Evolutionary conservation across 139 green algal genomes (phyloP).

Genomic region (Picochlorum sp.): DNA sequence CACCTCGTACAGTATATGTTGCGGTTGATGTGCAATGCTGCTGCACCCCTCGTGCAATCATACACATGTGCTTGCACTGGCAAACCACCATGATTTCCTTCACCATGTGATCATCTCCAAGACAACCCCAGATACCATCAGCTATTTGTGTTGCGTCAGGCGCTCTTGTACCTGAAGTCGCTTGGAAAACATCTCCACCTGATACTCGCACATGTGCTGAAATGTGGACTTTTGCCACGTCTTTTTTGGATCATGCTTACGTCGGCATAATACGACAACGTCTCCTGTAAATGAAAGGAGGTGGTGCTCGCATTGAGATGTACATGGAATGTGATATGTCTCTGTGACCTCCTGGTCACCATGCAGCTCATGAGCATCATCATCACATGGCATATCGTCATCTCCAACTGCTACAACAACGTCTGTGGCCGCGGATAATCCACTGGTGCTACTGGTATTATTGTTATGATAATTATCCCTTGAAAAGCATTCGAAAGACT

Average conservation of each 20-base stretch:
- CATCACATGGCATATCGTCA: background rate
- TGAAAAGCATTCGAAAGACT: too few relatives aligned
- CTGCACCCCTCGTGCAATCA: constrained; percentile 89
- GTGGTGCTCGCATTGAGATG: constrained; percentile 94
- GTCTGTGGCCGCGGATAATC: background rate
- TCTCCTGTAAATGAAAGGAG: constrained; percentile 91
- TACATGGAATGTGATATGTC: constrained; percentile 17
- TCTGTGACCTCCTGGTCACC: constrained; percentile 4
- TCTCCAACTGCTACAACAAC: constrained; percentile 16
- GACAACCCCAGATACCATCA: constrained; percentile 2
- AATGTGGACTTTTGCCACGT: too few relatives aligned
- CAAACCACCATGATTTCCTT: constrained; percentile 64
- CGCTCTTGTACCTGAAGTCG: constrained; percentile 90
- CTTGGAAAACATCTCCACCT: constrained; percentile 48
- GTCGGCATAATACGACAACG: constrained; percentile 28
- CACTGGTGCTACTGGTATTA: background rate
- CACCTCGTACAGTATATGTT: constrained; percentile 47
- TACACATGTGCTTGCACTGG: constrained; percentile 92
- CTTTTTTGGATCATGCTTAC: too few relatives aligned
- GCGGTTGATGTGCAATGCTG: constrained; percentile 70
- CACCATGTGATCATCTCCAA: constrained; percentile 1
- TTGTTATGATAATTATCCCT: too few relatives aligned
- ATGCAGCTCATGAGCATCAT: constrained; percentile 3
- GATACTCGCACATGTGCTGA: constrained; percentile 11
- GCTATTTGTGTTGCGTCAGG: constrained; percentile 56